Conservation (phyloP, 768 basidiomycete genomes). For the Mycena floridula region DNA sequence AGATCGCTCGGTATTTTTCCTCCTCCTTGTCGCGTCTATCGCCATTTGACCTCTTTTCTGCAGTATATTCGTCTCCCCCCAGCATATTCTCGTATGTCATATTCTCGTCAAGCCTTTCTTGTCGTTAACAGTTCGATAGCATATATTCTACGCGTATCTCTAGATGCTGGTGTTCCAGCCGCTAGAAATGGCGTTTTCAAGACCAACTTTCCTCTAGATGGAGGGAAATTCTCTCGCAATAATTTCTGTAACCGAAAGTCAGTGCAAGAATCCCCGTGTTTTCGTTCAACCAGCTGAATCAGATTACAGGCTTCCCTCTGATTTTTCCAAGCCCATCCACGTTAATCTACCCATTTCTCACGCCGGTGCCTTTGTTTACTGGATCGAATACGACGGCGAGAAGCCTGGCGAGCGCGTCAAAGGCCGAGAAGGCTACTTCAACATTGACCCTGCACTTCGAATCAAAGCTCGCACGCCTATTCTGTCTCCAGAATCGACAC, state of each 20-base stretch:
- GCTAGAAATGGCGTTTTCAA: constrained; percentile 88
- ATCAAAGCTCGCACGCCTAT: constrained; percentile 70
- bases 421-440: constrained; percentile 91
- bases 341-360: constrained; percentile 95
- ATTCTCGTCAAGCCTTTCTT: too few species aligned
- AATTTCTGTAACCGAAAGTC: constrained; percentile 72
- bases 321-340: constrained; percentile 87
- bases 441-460: constrained; percentile 87
- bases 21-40: constrained; percentile 6
- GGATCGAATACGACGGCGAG: constrained; percentile 83
- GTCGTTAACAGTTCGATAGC: too few species aligned
- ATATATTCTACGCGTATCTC: constrained; percentile 85
- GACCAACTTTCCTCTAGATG: constrained; percentile 96
- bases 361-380: constrained; percentile 93
- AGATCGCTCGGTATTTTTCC: constrained; percentile 58
- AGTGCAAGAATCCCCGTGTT: constrained; percentile 27
- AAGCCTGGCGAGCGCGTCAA: constrained; percentile 55
- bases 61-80: constrained; percentile 97
- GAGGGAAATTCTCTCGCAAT: constrained; percentile 76
- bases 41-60: constrained; percentile 6
- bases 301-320: constrained; percentile 61
- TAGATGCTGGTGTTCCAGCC: constrained; percentile 90
- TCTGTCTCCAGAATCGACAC: constrained; percentile 46
- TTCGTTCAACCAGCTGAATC: constrained; percentile 13
- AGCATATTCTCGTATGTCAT: constrained; percentile 69